Conservation (phyloP, 495 filamentous ascomycete genomes). For the Collariella sp. region DNA sequence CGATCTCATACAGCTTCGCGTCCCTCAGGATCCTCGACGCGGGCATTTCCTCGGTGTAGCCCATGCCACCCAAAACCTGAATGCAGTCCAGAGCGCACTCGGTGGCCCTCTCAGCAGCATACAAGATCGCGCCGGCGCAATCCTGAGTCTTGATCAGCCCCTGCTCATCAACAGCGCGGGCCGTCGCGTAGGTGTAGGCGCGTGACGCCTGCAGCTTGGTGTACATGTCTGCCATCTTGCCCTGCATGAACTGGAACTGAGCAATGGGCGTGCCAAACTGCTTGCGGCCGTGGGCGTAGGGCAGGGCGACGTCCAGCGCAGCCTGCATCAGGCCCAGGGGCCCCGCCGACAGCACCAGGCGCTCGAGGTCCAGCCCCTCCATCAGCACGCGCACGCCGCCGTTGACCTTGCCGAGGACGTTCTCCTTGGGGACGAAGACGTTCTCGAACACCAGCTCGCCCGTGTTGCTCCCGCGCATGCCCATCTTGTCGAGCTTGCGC, state of each 20-base stretch:
- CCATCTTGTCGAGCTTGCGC: slow-evolving; percentile 93
- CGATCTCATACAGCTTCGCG: slow-evolving; percentile 85
- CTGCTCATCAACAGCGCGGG: slow-evolving; percentile 65
- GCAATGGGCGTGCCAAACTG: slow-evolving; percentile 87
- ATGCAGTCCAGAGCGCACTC: slow-evolving; percentile 86
- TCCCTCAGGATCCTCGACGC: slow-evolving; percentile 80
- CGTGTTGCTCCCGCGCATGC: slow-evolving; percentile 95
- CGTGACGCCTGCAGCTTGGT: slow-evolving; percentile 76
- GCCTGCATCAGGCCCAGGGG: slow-evolving; percentile 94
- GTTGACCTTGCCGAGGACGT: slow-evolving; percentile 73
- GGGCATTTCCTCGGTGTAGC: slow-evolving; percentile 91
- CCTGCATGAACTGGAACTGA: slow-evolving; percentile 89
- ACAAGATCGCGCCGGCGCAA: slow-evolving; percentile 89
- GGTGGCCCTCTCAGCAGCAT: slow-evolving; percentile 88
- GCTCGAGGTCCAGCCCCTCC: slow-evolving; percentile 91
- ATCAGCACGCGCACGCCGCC: slow-evolving; percentile 84
- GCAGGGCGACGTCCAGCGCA: slow-evolving; percentile 74
- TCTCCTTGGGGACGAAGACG: slow-evolving; percentile 78
- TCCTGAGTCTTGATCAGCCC: slow-evolving; percentile 71
- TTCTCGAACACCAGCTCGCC: slow-evolving; percentile 89
- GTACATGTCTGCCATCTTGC: slow-evolving; percentile 94
- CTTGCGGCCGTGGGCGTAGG: slow-evolving; percentile 80
- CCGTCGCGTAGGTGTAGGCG: slow-evolving; percentile 72
- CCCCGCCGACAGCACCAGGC: slow-evolving; percentile 85
- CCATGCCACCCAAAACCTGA: slow-evolving; percentile 90